phyloP scores from a whole-genome alignment of 1,139 yeast species.

The Magnusiomyces fungicola region DNA sequence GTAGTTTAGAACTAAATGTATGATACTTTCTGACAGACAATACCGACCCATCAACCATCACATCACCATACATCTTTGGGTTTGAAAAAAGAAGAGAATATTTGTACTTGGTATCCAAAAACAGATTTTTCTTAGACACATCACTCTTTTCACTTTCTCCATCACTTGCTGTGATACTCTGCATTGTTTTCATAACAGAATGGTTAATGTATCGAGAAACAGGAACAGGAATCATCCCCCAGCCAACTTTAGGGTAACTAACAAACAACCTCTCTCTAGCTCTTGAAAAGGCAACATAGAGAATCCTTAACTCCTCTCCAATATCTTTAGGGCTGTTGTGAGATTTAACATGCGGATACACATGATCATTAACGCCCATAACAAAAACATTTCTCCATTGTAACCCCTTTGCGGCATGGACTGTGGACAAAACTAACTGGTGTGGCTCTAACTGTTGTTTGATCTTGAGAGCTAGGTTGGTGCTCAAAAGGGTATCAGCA shows the following conservation, averaged over 20 bases:
- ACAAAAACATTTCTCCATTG: slow-evolving; percentile 93
- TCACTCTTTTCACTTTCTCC: not conserved
- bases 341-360: slow-evolving; percentile 24
- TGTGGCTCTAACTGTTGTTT: not conserved
- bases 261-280: slow-evolving; percentile 50
- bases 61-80: no score
- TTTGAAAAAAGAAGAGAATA: not conserved
- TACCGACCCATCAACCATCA: no score
- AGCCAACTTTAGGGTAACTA: not conserved
- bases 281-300: slow-evolving; percentile 84
- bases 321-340: slow-evolving; percentile 34
- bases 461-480: no score
- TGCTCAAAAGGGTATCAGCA: not conserved
- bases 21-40: no score
- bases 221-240: not conserved
- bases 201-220: not conserved
- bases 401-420: slow-evolving; percentile 87
- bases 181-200: not conserved
- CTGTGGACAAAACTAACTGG: slow-evolving; percentile 47
- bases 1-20: no score
- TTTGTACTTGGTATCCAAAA: not conserved
- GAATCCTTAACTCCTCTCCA: slow-evolving; percentile 74
- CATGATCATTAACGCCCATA: slow-evolving; percentile 33
- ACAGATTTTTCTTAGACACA: not conserved
- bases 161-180: not conserved